Conservation (phyloP, 1,139 yeast genomes). For the Diutina scorzettiae region DNA sequence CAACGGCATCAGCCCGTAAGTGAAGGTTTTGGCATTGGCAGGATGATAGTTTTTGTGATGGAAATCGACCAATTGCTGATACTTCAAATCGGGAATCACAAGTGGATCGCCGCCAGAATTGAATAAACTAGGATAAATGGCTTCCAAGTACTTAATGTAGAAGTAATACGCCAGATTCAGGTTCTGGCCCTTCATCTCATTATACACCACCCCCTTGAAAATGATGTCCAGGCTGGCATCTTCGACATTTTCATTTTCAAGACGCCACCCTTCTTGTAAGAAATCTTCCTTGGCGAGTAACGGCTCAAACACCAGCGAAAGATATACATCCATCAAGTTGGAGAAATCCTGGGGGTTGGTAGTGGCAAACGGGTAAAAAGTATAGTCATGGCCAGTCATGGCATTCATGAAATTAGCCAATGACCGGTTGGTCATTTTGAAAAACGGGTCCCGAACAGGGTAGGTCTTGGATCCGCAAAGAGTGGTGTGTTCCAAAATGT, state of each 20-base stretch:
- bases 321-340: conserved; percentile 78
- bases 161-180: conserved; percentile 79
- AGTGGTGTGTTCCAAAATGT: conserved; percentile 89
- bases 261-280: conserved; percentile 95
- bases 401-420: conserved; percentile 96
- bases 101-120: conserved; percentile 95
- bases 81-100: conserved; percentile 58
- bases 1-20: conserved; percentile 74
- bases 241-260: conserved; percentile 56
- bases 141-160: conserved; percentile 74
- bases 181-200: conserved; percentile 97
- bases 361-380: conserved; percentile 93
- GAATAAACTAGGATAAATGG: conserved; percentile 74
- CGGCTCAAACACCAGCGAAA: conserved; percentile 83
- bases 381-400: conserved; percentile 95
- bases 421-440: conserved; percentile 84
- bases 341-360: conserved; percentile 73
- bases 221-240: conserved; percentile 50
- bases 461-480: conserved; percentile 83
- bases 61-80: conserved; percentile 66
- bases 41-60: conserved; percentile 77
- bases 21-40: conserved; percentile 74
- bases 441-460: conserved; percentile 95
- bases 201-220: conserved; percentile 93
- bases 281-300: conserved; percentile 70